A percentile compares a stretch with the other conserved stretches of the same genome.
These are phyloP conservation scores for Calonectria pseudoreteaudii DNA, from an alignment of 2,329 filamentous ascomycete genomes.

Conservation along the genomic window DNA sequence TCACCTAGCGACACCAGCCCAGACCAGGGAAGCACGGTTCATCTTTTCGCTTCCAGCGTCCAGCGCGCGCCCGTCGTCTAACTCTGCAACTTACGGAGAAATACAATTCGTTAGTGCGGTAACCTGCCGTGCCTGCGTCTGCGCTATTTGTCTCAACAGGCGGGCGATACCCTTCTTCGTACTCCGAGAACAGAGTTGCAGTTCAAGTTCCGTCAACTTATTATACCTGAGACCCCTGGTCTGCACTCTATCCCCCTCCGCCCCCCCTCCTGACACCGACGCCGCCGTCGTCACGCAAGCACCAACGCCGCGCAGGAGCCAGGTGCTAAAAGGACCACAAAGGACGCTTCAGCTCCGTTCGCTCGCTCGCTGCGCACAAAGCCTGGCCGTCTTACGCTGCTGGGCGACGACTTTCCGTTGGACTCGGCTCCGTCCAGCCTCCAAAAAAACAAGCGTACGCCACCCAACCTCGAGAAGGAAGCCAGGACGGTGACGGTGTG, in stretches of 20 bases:
- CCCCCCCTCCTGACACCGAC: constrained; percentile 16
- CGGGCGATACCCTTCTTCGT: constrained; percentile 9
- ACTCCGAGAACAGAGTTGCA: constrained; percentile 7
- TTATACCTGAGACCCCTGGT: constrained; percentile 28
- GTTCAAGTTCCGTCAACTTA: neutral
- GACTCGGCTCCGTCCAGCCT: neutral
- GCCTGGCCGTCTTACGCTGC: neutral
- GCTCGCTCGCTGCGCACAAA: neutral
- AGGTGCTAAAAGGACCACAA: neutral
- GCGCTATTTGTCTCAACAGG: constrained; percentile 24
- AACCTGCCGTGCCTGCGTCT: constrained; percentile 8
- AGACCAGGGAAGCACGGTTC: constrained; percentile 6
- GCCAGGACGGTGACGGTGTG: neutral
- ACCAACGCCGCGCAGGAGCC: constrained; percentile 6
- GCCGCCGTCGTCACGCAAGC: constrained; percentile 21
- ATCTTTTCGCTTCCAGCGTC: constrained; percentile 3
- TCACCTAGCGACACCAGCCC: neutral
- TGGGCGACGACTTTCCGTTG: neutral
- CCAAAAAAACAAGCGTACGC: neutral
- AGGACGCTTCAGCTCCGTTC: neutral
- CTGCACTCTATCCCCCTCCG: neutral
- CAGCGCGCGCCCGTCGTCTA: neutral
- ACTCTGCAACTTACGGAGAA: neutral
- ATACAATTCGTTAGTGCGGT: constrained; percentile 13
- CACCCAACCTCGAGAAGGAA: neutral